Percentiles rank a stretch among this genome's conserved stretches.
Evolutionary conservation across 768 basidiomycete species (phyloP).

Genomic region (Boletus sp.): DNA sequence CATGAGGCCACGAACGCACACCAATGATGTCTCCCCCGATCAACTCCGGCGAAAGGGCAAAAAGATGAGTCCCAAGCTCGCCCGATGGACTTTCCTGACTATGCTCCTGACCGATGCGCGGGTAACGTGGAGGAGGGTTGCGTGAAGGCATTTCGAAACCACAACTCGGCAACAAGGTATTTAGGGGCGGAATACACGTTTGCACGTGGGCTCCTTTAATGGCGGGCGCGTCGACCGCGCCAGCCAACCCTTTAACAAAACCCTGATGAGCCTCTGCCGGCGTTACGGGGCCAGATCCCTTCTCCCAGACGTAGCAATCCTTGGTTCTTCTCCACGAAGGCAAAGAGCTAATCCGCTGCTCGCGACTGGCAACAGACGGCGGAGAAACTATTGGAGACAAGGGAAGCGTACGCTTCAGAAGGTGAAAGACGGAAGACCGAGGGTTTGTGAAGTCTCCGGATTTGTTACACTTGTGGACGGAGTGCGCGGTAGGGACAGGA

Average conservation of each 20-base stretch:
- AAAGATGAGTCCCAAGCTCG: conserved; percentile 1
- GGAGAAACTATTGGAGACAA: conserved; percentile 60
- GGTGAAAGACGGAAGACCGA: conserved; percentile 48
- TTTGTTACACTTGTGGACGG: conserved; percentile 59
- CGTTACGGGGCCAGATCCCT: conserved; percentile 33
- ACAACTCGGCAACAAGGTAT: conserved; percentile 17
- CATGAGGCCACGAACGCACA: conserved; percentile 17
- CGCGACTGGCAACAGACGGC: conserved; percentile 62
- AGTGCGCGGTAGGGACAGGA: conserved; percentile 56
- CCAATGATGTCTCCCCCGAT: conserved; percentile 1
- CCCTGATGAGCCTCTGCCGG: conserved; percentile 39
- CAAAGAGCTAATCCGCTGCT: conserved; percentile 72
- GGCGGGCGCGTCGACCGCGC: conserved; percentile 73
- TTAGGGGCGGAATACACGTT: conserved; percentile 81
- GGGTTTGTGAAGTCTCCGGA: conserved; percentile 38
- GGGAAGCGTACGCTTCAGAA: conserved; percentile 57
- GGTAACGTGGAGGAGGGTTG: conserved; percentile 33
- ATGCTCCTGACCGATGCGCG: conserved; percentile 3
- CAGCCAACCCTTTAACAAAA: conserved; percentile 75
- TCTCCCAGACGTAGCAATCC: conserved; percentile 65
- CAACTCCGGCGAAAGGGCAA: conserved; percentile 12
- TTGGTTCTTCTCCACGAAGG: conserved; percentile 72
- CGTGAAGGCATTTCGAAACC: conserved; percentile 14
- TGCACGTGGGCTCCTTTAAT: conserved; percentile 86
- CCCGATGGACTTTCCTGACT: neutral